A percentile compares a stretch with the other conserved stretches of the same genome.
Evolutionary conservation across 2,329 filamentous ascomycete species (phyloP).

Genomic region (Penicillium decumbens): DNA sequence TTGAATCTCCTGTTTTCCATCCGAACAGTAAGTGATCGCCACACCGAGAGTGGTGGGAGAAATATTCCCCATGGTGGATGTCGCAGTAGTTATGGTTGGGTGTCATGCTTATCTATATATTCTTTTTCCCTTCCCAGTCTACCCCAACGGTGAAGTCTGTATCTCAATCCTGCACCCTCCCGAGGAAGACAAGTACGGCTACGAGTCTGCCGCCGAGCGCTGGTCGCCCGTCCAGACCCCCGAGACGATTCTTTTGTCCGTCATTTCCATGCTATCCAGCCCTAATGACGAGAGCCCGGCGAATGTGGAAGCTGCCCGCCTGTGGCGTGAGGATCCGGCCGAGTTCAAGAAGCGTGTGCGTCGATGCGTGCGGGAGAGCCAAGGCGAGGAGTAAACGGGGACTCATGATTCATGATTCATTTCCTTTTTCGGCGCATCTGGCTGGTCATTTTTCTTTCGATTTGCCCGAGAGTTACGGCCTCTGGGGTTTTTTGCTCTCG

Average conservation of each 20-base stretch:
- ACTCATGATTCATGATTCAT: background rate
- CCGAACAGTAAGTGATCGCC: slow-evolving; percentile 63
- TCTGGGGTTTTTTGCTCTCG: background rate
- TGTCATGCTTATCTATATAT: background rate
- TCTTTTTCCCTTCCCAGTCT: slow-evolving; percentile 51
- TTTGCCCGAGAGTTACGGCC: background rate
- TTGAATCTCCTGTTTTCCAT: slow-evolving; percentile 83
- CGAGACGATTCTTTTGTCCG: slow-evolving; percentile 86
- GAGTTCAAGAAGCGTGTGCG: slow-evolving; percentile 77
- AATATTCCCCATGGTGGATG: background rate
- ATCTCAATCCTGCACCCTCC: slow-evolving; percentile 96
- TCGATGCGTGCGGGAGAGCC: slow-evolving; percentile 72
- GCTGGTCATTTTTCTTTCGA: slow-evolving; percentile 1
- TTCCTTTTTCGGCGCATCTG: slow-evolving; percentile 9
- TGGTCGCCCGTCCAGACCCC: slow-evolving; percentile 95
- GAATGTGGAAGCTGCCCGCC: slow-evolving; percentile 84
- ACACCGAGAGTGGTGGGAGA: background rate
- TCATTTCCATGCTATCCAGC: slow-evolving; percentile 85
- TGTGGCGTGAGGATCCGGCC: slow-evolving; percentile 74
- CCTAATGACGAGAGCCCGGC: slow-evolving; percentile 95
- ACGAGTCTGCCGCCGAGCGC: slow-evolving; percentile 82
- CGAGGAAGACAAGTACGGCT: slow-evolving; percentile 89
- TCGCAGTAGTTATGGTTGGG: background rate
- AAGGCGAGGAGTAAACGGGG: slow-evolving; percentile 60
- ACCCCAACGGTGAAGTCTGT: slow-evolving; percentile 80